These are phyloP conservation scores for Sporisorium exsertum DNA, from an alignment of 1,284 basidiomycete species.

Conservation along the genomic window DNA sequence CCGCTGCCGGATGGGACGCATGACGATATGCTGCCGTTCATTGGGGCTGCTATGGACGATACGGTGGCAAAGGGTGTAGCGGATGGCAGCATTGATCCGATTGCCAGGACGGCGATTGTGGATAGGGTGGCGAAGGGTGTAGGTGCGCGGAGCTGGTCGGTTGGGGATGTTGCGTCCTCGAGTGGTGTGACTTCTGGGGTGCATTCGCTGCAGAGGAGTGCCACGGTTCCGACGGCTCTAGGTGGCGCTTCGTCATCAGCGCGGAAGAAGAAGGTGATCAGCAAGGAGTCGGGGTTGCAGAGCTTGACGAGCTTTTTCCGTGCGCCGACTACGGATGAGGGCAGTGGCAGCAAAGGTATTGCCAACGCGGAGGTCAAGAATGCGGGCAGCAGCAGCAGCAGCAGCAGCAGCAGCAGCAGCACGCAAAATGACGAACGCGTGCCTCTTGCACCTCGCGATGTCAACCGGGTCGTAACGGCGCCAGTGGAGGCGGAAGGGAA, in stretches of 20 bases:
- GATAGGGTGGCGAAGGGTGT: slow-evolving; percentile 32
- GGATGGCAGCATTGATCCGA: slow-evolving; percentile 81
- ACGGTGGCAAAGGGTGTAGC: slow-evolving; percentile 75
- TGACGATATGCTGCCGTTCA: slow-evolving; percentile 56
- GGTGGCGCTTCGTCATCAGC: neutral
- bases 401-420: neutral
- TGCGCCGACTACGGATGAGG: neutral
- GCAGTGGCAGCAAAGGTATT: neutral
- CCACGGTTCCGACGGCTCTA: slow-evolving; percentile 19
- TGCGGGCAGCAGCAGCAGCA: neutral
- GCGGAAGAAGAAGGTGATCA: slow-evolving; percentile 37
- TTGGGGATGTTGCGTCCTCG: slow-evolving; percentile 9
- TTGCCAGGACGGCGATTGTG: slow-evolving; percentile 76
- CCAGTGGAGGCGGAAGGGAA: neutral
- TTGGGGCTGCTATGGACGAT: slow-evolving; percentile 55
- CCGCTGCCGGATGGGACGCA: slow-evolving; percentile 56
- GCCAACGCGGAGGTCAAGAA: neutral
- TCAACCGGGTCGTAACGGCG: slow-evolving; percentile 9
- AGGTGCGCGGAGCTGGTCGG: slow-evolving; percentile 18
- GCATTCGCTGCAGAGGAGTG: slow-evolving; percentile 22
- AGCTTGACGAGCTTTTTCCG: slow-evolving; percentile 45
- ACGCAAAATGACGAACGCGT: slow-evolving; percentile 7
- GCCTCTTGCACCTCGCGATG: slow-evolving; percentile 26
- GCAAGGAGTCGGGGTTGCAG: slow-evolving; percentile 42
- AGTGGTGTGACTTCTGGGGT: neutral